Evolutionary conservation across 2,329 filamentous ascomycete genomes (phyloP), one percentile per base, ranked within the genome.

Genomic region (Diaporthe capsici): DNA sequence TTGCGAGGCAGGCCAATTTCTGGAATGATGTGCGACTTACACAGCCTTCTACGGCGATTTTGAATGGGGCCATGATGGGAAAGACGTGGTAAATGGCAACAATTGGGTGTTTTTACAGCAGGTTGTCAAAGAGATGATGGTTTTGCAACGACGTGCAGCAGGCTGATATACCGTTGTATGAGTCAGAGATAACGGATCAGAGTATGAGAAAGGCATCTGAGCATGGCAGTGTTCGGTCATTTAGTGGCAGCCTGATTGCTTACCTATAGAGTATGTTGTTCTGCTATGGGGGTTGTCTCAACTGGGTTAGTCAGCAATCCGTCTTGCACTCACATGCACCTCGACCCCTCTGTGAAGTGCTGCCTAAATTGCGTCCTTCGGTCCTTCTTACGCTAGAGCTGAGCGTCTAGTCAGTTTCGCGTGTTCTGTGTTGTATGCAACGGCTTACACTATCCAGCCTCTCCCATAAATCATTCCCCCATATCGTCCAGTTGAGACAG

Each of bases 11-110:
- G 28, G 20, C 5, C 6, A 51, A 1, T 25, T 37, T 0, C 10
- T 49, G 28, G 31, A 25, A 67, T 4, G 63, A 51, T n/a, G 12
- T 6, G 20, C 63, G 3, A 68, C 63, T 68, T 51, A 68, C 63
- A 68, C 63, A 68, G 31, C 63, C 63, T 53, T 51, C 63, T 1
- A 68, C 63, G 13, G 63, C 63, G 12, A 68, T 39, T 53, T 68
- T 53, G 22, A 68, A 51, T 13, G 28, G 4, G 22, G 10, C 6
- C 47, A 68, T 68, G 63, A 67, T n/a, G 42, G 25, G 10, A 34
- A 9, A 37, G 20, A 67, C 44, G 28, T 44, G 44, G 20, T 49
- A 34, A 47, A n/a, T 20, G 4, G 5, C 20, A 67, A 34, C 13
- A 49, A 1, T 34, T 37, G 42, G 25, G 42, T 22, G 61, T n/a